phyloP scores from a whole-genome alignment of 441 rosid species.

The Eruca vesicaria region DNA sequence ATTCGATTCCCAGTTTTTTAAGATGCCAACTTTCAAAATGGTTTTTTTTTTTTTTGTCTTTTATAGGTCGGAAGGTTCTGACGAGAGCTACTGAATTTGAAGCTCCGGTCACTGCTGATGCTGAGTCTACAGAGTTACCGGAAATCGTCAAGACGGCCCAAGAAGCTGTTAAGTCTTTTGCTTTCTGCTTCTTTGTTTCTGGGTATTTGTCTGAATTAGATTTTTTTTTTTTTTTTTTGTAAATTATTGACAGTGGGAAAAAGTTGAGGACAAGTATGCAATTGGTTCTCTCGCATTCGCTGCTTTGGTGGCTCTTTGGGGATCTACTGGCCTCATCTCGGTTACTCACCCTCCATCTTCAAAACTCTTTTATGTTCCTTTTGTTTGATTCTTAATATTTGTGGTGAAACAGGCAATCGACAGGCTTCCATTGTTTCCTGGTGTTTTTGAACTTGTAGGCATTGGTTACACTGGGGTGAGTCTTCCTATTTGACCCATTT shows the following conservation, averaged over 20 bases:
- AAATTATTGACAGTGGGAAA: constrained; percentile 67
- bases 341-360: constrained; percentile 36
- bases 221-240: not conserved
- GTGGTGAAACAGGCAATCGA: constrained; percentile 73
- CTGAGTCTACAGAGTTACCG: constrained; percentile 58
- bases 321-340: constrained; percentile 71
- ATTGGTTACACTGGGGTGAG: constrained; percentile 92
- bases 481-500: not conserved
- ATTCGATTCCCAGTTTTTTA: not conserved
- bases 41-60: not conserved
- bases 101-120: constrained; percentile 55
- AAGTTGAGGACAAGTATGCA: constrained; percentile 89
- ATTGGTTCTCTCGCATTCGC: constrained; percentile 67
- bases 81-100: constrained; percentile 71
- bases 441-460: constrained; percentile 83
- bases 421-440: constrained; percentile 86
- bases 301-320: constrained; percentile 63
- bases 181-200: not conserved
- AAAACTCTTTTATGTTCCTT: not conserved
- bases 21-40: not conserved
- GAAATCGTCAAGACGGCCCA: constrained; percentile 61
- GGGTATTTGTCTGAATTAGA: not conserved
- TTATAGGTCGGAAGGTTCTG: constrained; percentile 72
- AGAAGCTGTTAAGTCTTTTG: constrained; percentile 51
- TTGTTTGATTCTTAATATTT: not conserved